Percentiles rank a stretch among this genome's conserved stretches.
Evolutionary conservation across 352 stramenopile species (phyloP).

Genomic region (Phytophthora pseudosyringae): DNA sequence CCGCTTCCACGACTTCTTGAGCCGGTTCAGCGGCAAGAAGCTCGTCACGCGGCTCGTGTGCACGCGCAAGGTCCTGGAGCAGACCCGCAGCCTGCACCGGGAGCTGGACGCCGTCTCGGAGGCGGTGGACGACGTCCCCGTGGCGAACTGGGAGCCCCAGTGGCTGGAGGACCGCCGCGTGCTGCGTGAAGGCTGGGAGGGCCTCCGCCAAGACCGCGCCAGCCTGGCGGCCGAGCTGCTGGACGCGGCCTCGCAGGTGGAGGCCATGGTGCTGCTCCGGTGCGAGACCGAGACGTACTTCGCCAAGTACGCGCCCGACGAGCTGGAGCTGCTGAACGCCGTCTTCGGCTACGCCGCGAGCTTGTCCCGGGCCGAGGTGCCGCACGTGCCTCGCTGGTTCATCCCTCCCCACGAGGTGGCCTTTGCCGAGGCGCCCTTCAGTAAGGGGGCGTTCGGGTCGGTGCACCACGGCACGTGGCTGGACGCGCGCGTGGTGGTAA

Average conservation of each 20-base stretch:
- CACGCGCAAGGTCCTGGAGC: constrained; percentile 24
- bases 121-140: background rate
- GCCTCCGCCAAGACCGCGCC: constrained; percentile 10
- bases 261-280: constrained; percentile 30
- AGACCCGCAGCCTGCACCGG: constrained; percentile 8
- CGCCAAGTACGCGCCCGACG: constrained; percentile 20
- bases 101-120: constrained; percentile 14
- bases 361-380: constrained; percentile 21
- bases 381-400: constrained; percentile 29
- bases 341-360: constrained; percentile 23
- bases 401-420: constrained; percentile 32
- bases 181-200: constrained; percentile 18
- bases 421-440: constrained; percentile 30
- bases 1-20: too few relatives aligned
- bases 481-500: constrained; percentile 41
- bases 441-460: constrained; percentile 38
- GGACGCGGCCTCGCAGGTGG: constrained; percentile 17
- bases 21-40: too few relatives aligned
- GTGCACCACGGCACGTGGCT: constrained; percentile 37
- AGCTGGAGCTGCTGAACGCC: constrained; percentile 23
- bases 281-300: constrained; percentile 28
- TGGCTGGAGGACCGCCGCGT: constrained; percentile 5
- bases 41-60: constrained; percentile 25
- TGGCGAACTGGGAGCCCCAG: constrained; percentile 19
- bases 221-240: constrained; percentile 11